Evolutionary conservation across 192 early-diverging fungal genomes (phyloP).

Genomic region (Lunasporangiospora selenospora): DNA sequence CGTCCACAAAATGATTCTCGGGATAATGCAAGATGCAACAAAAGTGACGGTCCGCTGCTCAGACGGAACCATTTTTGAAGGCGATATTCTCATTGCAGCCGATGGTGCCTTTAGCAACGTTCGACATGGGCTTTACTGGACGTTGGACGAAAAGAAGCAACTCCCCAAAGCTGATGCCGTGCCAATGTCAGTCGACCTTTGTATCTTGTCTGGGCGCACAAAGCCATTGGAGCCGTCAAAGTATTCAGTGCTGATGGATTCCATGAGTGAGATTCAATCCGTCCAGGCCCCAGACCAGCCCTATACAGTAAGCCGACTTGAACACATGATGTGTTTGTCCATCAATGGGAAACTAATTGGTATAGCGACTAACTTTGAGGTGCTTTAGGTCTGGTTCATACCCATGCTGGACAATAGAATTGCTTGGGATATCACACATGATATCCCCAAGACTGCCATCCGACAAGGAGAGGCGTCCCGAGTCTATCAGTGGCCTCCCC

Average conservation of each 20-base stretch:
- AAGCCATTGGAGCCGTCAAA: conserved; percentile 37
- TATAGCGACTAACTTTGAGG: too few species aligned
- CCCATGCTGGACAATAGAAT: conserved; percentile 40
- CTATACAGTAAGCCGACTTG: conserved; percentile 30
- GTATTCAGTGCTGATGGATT: conserved; percentile 30
- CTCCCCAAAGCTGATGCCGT: conserved; percentile 21
- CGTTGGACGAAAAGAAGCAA: conserved; percentile 33
- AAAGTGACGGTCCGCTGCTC: conserved; percentile 43
- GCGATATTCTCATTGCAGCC: conserved; percentile 46
- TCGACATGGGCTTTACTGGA: conserved; percentile 41
- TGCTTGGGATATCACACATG: conserved; percentile 33
- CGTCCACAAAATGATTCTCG: conserved; percentile 17
- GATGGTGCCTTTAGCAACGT: conserved; percentile 48
- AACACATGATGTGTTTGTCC: too few species aligned
- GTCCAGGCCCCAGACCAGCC: conserved; percentile 35
- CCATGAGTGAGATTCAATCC: conserved; percentile 46
- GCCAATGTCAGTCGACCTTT: conserved; percentile 29
- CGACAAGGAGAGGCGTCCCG: conserved; percentile 38
- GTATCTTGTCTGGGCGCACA: conserved; percentile 35
- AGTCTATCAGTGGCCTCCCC: conserved; percentile 26
- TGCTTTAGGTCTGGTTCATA: conserved; percentile 37
- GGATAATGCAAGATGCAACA: conserved; percentile 29
- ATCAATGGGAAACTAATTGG: too few species aligned
- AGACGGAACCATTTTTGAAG: conserved; percentile 37
- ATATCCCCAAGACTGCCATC: conserved; percentile 19